Percentiles rank a stretch among this genome's conserved stretches.
phyloP scores from a whole-genome alignment of 495 filamentous ascomycete genomes.

The Penicillium macrosclerotiorum region DNA sequence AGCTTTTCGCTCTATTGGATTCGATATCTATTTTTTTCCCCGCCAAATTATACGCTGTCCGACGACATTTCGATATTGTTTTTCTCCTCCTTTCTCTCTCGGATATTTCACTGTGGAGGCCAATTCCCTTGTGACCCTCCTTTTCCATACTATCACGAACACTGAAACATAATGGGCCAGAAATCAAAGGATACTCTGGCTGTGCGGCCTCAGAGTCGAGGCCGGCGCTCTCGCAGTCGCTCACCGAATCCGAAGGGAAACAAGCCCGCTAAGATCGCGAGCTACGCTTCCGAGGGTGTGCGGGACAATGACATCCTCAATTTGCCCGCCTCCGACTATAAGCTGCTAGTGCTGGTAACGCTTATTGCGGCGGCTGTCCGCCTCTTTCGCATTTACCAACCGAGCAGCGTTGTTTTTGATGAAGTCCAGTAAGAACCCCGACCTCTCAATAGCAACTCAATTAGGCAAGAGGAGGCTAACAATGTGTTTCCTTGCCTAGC shows the following conservation, averaged over 20 bases:
- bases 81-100: conserved; percentile 5
- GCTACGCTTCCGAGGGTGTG: conserved; percentile 53
- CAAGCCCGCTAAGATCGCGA: conserved; percentile 30
- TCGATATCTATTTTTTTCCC: conserved; percentile 6
- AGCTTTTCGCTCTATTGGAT: conserved; percentile 5
- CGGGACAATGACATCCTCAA: conserved; percentile 52
- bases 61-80: conserved; percentile 9
- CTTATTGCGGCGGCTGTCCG: conserved; percentile 75
- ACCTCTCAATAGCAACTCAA: not conserved
- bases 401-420: conserved; percentile 95
- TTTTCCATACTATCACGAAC: conserved; percentile 11
- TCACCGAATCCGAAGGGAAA: conserved; percentile 42
- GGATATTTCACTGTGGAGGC: not conserved
- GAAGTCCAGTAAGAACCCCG: conserved; percentile 91
- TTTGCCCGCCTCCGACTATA: conserved; percentile 77
- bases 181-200: conserved; percentile 40
- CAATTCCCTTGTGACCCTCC: conserved; percentile 4
- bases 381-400: conserved; percentile 94
- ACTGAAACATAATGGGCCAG: conserved; percentile 28
- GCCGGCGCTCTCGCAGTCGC: conserved; percentile 40
- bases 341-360: conserved; percentile 68
- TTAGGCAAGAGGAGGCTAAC: conserved; percentile 2
- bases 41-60: conserved; percentile 3
- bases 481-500: conserved; percentile 40
- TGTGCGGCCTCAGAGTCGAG: conserved; percentile 36